Evolutionary conservation across 2,329 filamentous ascomycete species (phyloP), one percentile per base, ranked within the genome.

Genomic region (Scopulariopsis brevicaulis): DNA sequence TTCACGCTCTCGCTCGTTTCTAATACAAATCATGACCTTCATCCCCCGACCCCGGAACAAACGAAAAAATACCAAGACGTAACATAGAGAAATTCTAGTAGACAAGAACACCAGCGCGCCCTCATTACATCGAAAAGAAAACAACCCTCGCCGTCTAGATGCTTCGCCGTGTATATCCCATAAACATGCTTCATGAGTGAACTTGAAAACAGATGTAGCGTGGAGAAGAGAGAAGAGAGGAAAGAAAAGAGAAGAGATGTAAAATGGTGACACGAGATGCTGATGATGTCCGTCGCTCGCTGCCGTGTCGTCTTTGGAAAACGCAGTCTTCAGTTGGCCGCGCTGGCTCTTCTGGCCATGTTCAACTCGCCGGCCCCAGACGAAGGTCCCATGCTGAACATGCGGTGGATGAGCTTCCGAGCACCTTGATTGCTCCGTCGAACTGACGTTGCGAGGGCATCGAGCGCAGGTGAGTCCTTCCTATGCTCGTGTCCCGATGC

Each of bases 361-460:
- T 58, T 18, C 6, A 20, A 18, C 10, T 35, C 56, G 22, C 18
- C 50, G 6, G 35, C 51, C 15, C 35, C 32, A 11, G 37, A 54
- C n/a, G 50, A 40, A n/a, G 56, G 51, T 6, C 60, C 64, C 43
- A 65, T 56, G 53, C 65, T 70, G 54, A 75, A 72, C 24, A 76
- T 70, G 11, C 73, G 71, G 24, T 75, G 72, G 18, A 77, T 64
- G 7, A 76, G 66, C 48, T 68, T 70, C 43, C 65, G 68, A 58
- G 68, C 70, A 14, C 40, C 67, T 64, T 3, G 63, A 65, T 54
- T 67, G 67, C 25, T 68, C 37, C 56, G 32, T 63, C 51, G 64
- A 64, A 32, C 64, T 56, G 22, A 64, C 64, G 50, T 62, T 59
- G 35, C 43, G 50, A 54, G 40, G 25, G 52, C 35, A 35, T 34